A percentile compares a stretch with the other conserved stretches of the same genome.
Conservation (phyloP, 1,284 basidiomycete species). For the Sanguinoderma infundibulare region DNA sequence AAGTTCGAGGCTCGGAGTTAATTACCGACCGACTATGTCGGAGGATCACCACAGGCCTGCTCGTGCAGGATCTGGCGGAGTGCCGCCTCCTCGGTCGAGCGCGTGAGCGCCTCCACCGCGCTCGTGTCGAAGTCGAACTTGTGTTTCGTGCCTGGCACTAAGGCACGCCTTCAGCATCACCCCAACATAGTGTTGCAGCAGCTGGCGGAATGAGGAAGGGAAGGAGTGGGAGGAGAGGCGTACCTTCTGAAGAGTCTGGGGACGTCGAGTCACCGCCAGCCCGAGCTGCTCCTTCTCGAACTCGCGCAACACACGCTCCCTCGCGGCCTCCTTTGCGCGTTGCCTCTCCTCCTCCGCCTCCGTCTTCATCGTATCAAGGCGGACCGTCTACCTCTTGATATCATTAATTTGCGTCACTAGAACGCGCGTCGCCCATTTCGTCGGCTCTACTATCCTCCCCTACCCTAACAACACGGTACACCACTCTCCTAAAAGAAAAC, state of each 20-base stretch:
- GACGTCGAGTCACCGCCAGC: conserved; percentile 52
- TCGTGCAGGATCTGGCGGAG: conserved; percentile 82
- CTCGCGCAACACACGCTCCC: conserved; percentile 84
- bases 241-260: conserved; percentile 41
- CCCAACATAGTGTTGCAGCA: background rate
- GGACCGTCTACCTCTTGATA: conserved; percentile 84
- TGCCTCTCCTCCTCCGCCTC: conserved; percentile 78
- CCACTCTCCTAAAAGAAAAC: background rate
- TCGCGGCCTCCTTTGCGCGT: conserved; percentile 69
- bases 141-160: conserved; percentile 67
- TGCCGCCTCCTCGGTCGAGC: conserved; percentile 86
- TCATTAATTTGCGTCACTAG: conserved; percentile 87
- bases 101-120: conserved; percentile 70
- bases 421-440: too few relatives aligned
- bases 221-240: conserved; percentile 26
- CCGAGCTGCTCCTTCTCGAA: conserved; percentile 86
- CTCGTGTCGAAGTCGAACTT: conserved; percentile 80
- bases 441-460: background rate
- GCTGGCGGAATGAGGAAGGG: too few relatives aligned
- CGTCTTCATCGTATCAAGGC: conserved; percentile 71
- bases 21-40: too few relatives aligned
- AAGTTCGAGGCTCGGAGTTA: too few relatives aligned
- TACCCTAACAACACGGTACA: background rate
- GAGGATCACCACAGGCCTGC: too few relatives aligned
- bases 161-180: background rate